Evolutionary conservation across 176 grass and related monocot genomes (phyloP).

Genomic region (Phragmites australis): DNA sequence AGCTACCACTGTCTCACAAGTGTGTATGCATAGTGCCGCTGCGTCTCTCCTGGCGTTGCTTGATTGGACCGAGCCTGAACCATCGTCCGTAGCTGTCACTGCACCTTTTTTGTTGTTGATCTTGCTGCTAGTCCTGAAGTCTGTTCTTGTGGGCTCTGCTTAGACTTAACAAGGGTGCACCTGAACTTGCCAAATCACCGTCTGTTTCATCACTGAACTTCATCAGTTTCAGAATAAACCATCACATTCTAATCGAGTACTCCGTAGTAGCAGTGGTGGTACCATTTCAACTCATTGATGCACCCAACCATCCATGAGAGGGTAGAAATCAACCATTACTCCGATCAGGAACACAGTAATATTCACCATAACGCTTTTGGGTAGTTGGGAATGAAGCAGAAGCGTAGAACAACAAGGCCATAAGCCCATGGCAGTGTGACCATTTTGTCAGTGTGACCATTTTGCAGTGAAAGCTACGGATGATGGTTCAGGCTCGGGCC

Average conservation of each 20-base stretch:
- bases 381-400: neutral
- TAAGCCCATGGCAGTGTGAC: neutral
- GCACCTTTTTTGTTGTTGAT: too few species aligned
- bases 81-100: neutral
- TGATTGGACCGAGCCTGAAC: neutral
- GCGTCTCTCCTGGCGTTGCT: too few species aligned
- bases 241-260: neutral
- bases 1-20: neutral
- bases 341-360: neutral
- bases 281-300: neutral
- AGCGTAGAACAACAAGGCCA: neutral
- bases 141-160: too few species aligned
- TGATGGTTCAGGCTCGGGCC: neutral
- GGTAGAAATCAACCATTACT: neutral
- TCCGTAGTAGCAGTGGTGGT: neutral
- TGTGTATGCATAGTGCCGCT: neutral
- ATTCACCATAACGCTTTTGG: neutral
- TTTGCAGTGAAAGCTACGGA: neutral
- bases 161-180: too few species aligned
- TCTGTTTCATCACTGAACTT: too few species aligned
- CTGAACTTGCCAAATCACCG: neutral
- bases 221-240: too few species aligned
- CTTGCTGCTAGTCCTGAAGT: too few species aligned
- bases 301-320: neutral
- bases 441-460: constrained; percentile 32